These are phyloP conservation scores for Withania somnifera DNA, from an alignment of 305 asterid genomes.

Conservation along the genomic window DNA sequence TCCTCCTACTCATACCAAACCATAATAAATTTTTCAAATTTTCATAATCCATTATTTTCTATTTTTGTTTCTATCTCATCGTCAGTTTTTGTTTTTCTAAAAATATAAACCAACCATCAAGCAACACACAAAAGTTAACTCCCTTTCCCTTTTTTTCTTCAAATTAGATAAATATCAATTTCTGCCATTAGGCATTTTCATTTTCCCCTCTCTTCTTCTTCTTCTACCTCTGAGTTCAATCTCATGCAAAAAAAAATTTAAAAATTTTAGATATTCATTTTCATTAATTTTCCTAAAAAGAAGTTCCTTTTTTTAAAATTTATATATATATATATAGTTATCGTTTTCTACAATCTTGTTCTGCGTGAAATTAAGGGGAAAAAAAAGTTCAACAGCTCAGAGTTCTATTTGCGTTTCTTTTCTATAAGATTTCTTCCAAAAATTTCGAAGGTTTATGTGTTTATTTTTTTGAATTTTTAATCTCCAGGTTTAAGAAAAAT, in stretches of 20 bases:
- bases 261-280: too few relatives aligned
- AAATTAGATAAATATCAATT: too few relatives aligned
- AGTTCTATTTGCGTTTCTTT: background rate
- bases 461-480: background rate
- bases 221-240: background rate
- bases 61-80: background rate
- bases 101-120: background rate
- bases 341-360: background rate
- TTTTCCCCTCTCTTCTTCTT: background rate
- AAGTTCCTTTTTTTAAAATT: background rate
- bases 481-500: background rate
- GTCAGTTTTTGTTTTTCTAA: conserved; percentile 4
- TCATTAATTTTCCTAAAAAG: background rate
- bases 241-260: background rate
- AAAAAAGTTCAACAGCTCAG: background rate
- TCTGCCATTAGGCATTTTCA: background rate
- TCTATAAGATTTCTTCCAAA: background rate
- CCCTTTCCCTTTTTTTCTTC: background rate
- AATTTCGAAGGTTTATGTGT: background rate
- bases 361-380: background rate
- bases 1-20: background rate
- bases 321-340: too few relatives aligned
- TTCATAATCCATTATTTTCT: conserved; percentile 2
- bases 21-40: background rate
- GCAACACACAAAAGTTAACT: background rate